Base-by-base conservation (phyloP, 371 early-diverging fungal species). In the Circinella minor region DNA sequence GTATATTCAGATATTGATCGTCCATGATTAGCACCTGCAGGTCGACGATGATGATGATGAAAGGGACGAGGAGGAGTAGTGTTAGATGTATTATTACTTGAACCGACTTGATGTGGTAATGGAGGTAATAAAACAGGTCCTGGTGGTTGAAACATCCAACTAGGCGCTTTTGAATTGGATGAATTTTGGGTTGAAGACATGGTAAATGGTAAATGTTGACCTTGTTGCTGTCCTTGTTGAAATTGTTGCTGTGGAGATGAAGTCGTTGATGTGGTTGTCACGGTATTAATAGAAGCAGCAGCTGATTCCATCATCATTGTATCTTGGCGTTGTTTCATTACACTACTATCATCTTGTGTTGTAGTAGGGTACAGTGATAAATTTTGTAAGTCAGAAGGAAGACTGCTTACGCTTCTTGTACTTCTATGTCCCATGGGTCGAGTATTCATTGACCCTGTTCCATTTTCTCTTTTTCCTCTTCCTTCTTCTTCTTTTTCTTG, bases 351-450 rank as follows among this genome's bases (percentile, higher is more conserved):
- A 36, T 65, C 65, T 5, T 51, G 51, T n/a, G 51, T n/a, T 51
- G 51, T n/a, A 36, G 71, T 43, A 39, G 66, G 57, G 63, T 71
- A 47, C 63, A 73, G 27, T 3, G 73, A 73, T 36, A 73, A 48
- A 9, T 69, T 69, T 59, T 73, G 73, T 43, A 73, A 48, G 20
- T 73, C 73, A n/a, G 69, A 65, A 9, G 73, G 73, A 39, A 73
- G 69, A 17, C 66, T 66, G 36, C 73, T 73, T 4, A 73, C 69
- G 39, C 73, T 73, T n/a, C 63, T 63, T 47, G 69, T 69, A 20
- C 66, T 69, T 48, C 73, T 54, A 55, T 73, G 73, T 20, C 73
- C 69, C 55, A 67, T 55, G 15, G 70, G 64, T 14, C 70, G 70
- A 43, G 36, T 51, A 51, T 51, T 51, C 51, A 51, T 51, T 15